Base-by-base conservation (phyloP, 2,329 filamentous ascomycete species). In the Dryadomyces quercivorus region DNA sequence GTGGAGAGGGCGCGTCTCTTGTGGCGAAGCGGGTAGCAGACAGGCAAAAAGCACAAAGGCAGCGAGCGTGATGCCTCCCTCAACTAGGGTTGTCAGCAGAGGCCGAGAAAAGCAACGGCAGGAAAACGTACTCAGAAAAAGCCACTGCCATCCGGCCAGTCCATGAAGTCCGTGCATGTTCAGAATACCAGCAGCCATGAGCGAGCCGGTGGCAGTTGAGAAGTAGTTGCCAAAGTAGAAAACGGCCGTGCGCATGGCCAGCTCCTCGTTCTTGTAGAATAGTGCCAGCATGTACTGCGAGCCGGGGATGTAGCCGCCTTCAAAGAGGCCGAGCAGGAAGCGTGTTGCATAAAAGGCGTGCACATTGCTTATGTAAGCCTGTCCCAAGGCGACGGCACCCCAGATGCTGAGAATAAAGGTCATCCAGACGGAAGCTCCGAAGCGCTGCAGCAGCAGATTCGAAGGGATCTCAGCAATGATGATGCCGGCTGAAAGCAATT, bases 381-480 rank as follows among this genome's bases (percentile, higher is more conserved):
- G 64, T 1, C 60, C 61, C 21, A 66, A 64, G 3, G 64, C 63
- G 36, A 56, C 56, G 21, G 65, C 15, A 0, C 63, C 64, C 64
- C 64, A 66, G 12, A 64, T 69, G 16, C 75, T 59, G 22, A 74
- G 67, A 10, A 75, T 65, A 0, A 60, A 45, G 0, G 80, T 73
- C 76, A 82, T 80, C 10, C 83, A 65, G 38, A 79, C 75, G 2
- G 76, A 72, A 58, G 75, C 72, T 1, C 77, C 76, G 53, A 80
- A 63, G 20, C 66, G 68, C 65, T 81, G 80, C 48, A 81, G 68
- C 5, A 80, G 49, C 56, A 80, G 71, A 61, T 80, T 78, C 61
- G 79, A 78, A 0, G 79, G 80, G 0, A 84, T 72, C 59, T 76
- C 80, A 59, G 83, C 76, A 56, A 84, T 82, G 40, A 84, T 70